These are phyloP conservation scores for Ustilago hordei DNA, from an alignment of 1,284 basidiomycete species.

Conservation along the genomic window DNA sequence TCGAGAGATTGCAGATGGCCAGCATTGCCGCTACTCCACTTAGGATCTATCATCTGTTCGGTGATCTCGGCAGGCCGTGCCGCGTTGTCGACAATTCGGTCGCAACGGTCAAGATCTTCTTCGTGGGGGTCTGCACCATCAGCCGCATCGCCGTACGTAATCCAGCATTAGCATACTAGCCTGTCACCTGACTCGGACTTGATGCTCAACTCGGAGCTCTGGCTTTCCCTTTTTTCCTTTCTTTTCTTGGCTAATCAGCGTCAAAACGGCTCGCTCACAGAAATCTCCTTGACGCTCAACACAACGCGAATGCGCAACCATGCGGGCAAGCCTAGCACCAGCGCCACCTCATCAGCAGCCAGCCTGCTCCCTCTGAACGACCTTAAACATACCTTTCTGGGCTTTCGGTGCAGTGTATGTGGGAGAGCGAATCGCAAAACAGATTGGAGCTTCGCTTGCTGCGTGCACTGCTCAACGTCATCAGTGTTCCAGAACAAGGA, in stretches of 20 bases:
- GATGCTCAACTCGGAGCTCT: neutral
- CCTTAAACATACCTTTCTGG: slow-evolving; percentile 18
- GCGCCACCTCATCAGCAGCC: neutral
- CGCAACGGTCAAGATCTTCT: slow-evolving; percentile 14
- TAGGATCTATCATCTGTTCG: slow-evolving; percentile 8
- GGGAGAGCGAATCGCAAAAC: slow-evolving; percentile 31
- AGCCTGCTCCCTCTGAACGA: neutral
- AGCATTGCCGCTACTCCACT: slow-evolving; percentile 1
- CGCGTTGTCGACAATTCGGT: slow-evolving; percentile 14
- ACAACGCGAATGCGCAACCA: neutral
- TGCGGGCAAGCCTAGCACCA: neutral
- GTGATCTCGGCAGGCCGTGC: slow-evolving; percentile 7
- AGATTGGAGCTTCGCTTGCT: neutral
- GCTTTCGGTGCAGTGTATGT: slow-evolving; percentile 25
- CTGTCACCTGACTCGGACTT: neutral
- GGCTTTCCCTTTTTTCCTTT: neutral
- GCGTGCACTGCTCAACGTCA: slow-evolving; percentile 21
- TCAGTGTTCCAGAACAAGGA: neutral
- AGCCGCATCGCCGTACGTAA: slow-evolving; percentile 20
- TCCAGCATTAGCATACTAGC: neutral
- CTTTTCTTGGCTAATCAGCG: neutral
- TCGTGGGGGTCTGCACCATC: slow-evolving; percentile 17
- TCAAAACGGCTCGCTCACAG: neutral
- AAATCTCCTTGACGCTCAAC: neutral
- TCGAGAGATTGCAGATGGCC: slow-evolving; percentile 5